phyloP scores from a whole-genome alignment of 257 asterid genomes.

The Primulina eburnea region DNA sequence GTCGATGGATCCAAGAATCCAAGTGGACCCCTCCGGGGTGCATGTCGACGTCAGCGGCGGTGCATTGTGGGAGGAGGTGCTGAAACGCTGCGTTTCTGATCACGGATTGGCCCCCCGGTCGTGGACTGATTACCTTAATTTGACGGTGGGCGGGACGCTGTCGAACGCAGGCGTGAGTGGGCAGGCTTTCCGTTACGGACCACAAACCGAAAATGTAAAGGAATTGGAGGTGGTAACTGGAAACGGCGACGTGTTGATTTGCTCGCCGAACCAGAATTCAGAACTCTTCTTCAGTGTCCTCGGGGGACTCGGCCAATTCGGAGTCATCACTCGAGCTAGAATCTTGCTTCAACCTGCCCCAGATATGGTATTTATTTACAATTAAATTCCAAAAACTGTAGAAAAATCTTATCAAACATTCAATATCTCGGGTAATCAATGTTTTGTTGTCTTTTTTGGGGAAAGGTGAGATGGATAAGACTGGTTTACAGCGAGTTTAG shows the following conservation, averaged over 20 bases:
- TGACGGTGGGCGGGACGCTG: conserved; percentile 91
- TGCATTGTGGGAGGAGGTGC: conserved; percentile 83
- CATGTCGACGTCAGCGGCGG: conserved; percentile 86
- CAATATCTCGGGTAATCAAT: neutral
- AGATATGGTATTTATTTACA: conserved; percentile 48
- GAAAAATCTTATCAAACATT: neutral
- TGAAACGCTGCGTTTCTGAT: conserved; percentile 51
- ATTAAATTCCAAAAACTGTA: neutral
- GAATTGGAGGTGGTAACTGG: conserved; percentile 95
- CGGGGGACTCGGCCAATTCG: conserved; percentile 96
- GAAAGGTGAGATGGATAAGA: conserved; percentile 91
- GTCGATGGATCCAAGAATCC: conserved; percentile 33
- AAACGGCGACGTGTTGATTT: conserved; percentile 66
- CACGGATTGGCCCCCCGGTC: conserved; percentile 73
- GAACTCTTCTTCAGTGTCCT: conserved; percentile 70
- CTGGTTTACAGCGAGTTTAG: conserved; percentile 74
- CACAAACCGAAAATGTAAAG: conserved; percentile 80
- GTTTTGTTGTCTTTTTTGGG: conserved; percentile 3
- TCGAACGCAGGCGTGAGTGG: conserved; percentile 98
- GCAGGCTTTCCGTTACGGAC: conserved; percentile 68
- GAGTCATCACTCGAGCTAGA: conserved; percentile 82
- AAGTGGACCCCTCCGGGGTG: conserved; percentile 34
- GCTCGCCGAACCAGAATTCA: conserved; percentile 49
- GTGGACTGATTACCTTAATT: conserved; percentile 86
- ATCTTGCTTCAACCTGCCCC: conserved; percentile 80